Evolutionary conservation across 176 grass and related monocot genomes (phyloP).

Genomic region (Miscanthus lutarioriparius): DNA sequence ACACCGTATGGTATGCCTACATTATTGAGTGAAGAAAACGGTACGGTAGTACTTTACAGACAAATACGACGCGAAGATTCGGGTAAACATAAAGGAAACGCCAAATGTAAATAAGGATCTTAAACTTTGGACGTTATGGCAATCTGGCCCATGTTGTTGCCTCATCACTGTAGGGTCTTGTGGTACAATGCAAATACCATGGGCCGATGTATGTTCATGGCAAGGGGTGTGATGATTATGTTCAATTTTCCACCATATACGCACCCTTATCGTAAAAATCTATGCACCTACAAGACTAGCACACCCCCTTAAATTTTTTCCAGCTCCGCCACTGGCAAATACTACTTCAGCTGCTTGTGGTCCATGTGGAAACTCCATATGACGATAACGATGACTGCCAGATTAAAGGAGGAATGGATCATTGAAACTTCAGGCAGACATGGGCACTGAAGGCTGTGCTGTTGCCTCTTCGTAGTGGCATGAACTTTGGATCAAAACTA

Average conservation of each 20-base stretch:
- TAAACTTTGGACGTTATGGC: not conserved
- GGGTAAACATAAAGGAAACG: not conserved
- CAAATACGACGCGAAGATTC: too few species aligned
- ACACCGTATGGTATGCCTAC: not conserved
- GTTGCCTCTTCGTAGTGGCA: constrained; percentile 13
- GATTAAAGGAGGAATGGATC: not conserved
- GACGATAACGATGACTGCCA: not conserved
- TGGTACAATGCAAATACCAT: too few species aligned
- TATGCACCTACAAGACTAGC: too few species aligned
- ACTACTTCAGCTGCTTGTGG: not conserved
- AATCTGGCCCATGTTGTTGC: not conserved
- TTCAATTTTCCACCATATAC: too few species aligned
- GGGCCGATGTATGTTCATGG: too few species aligned
- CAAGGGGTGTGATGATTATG: too few species aligned
- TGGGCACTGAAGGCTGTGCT: not conserved
- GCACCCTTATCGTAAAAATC: too few species aligned
- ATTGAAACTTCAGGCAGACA: not conserved
- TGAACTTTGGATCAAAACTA: not conserved
- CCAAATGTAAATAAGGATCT: not conserved
- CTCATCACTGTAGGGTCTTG: too few species aligned
- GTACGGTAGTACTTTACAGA: not conserved
- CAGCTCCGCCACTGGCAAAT: too few species aligned
- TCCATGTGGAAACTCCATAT: not conserved
- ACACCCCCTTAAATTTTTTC: too few species aligned
- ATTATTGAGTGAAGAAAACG: not conserved